phyloP scores from a whole-genome alignment of 2,329 filamentous ascomycete species.

The Aureobasidium subglaciale region DNA sequence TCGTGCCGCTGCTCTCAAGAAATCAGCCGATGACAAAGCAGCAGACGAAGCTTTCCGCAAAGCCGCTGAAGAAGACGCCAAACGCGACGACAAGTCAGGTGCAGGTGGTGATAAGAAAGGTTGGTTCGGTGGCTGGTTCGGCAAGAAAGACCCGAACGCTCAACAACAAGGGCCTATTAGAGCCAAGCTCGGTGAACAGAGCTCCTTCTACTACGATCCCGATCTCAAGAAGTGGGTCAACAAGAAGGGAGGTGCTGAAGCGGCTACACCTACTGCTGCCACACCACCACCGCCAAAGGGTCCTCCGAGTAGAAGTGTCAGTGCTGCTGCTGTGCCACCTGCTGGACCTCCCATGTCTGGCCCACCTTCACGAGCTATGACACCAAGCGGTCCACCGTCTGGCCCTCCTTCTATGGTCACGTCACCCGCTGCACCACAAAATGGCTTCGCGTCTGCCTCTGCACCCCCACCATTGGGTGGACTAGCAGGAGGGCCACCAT shows the following conservation, averaged over 20 bases:
- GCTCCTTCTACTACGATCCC: conserved; percentile 86
- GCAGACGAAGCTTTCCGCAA: conserved; percentile 81
- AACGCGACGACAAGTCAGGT: conserved; percentile 52
- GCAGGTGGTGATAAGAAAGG: conserved; percentile 50
- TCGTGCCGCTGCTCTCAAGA: conserved; percentile 45
- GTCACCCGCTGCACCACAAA: conserved; percentile 10
- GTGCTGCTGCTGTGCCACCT: conserved; percentile 15
- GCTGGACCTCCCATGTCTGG: conserved; percentile 16
- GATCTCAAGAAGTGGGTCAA: conserved; percentile 98
- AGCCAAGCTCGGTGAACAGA: conserved; percentile 91
- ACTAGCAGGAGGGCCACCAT: conserved; percentile 28
- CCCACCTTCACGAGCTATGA: conserved; percentile 24
- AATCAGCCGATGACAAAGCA: conserved; percentile 53
- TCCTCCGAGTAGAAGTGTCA: conserved; percentile 35
- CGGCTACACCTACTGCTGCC: conserved; percentile 47
- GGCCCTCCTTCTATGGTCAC: conserved; percentile 22
- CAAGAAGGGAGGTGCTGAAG: conserved; percentile 70
- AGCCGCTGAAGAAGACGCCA: conserved; percentile 66
- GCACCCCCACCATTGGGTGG: conserved; percentile 11
- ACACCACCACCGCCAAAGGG: conserved; percentile 72
- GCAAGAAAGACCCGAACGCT: conserved; percentile 60
- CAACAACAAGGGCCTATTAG: conserved; percentile 61
- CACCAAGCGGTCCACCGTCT: conserved; percentile 19
- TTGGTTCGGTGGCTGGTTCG: conserved; percentile 81
- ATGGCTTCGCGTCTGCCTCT: conserved; percentile 23